These are phyloP conservation scores for Clavispora asparagi DNA, from an alignment of 805 yeast genomes.

Conservation along the genomic window DNA sequence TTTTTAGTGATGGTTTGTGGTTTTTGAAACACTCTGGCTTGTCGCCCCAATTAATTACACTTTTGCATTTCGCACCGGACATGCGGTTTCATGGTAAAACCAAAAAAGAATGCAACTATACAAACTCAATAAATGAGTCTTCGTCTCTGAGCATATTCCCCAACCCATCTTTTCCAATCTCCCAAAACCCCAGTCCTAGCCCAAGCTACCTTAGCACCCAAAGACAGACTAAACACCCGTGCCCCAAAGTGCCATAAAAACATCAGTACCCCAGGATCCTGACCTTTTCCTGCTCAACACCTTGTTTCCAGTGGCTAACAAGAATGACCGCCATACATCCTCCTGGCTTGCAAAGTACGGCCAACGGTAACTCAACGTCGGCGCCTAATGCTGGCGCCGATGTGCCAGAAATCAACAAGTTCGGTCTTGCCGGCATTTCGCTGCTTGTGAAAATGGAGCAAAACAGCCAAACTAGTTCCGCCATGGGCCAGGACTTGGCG, in stretches of 20 bases:
- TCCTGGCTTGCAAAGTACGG: slow-evolving; percentile 12
- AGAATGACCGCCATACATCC: slow-evolving; percentile 10
- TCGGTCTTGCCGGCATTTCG: slow-evolving; percentile 62
- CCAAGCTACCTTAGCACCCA: too few relatives aligned
- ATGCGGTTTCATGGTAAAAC: too few relatives aligned
- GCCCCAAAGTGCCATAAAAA: not conserved
- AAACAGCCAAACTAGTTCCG: slow-evolving; percentile 57
- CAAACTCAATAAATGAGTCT: too few relatives aligned
- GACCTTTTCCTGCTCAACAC: not conserved
- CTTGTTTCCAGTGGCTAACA: not conserved
- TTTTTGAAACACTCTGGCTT: too few relatives aligned
- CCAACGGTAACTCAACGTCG: not conserved
- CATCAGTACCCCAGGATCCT: not conserved
- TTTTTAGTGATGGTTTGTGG: too few relatives aligned
- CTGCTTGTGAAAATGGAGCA: slow-evolving; percentile 59
- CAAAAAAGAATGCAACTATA: too few relatives aligned
- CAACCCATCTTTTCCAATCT: too few relatives aligned
- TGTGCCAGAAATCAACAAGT: slow-evolving; percentile 48
- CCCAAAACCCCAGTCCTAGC: too few relatives aligned
- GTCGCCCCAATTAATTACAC: too few relatives aligned
- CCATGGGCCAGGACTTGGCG: slow-evolving; percentile 71
- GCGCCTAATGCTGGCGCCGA: slow-evolving; percentile 3
- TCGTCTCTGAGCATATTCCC: too few relatives aligned
- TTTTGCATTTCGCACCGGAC: too few relatives aligned
- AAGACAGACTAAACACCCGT: not conserved